Base-by-base conservation (phyloP, 179 eudicot genomes). In the Camellia oleifera region DNA sequence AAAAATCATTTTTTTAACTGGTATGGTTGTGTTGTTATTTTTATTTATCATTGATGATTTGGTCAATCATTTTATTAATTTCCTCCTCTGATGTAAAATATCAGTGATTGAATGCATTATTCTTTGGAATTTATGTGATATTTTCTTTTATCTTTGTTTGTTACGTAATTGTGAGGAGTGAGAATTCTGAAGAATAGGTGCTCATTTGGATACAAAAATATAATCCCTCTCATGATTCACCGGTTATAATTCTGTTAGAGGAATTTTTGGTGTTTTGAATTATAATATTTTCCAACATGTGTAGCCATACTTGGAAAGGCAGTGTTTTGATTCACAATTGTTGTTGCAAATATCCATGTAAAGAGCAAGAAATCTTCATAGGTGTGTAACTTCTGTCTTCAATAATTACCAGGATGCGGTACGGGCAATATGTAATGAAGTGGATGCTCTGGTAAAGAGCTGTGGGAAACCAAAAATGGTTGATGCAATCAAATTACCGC, bases 381-480 rank as follows among this genome's bases (percentile, higher is more conserved):
- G 61, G 62, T 77, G 11, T 74, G 68, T 80, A 15, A 73, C 77
- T 12, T 42, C 40, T 71, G 26, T 69, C 76, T 74, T 66, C 18
- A 61, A 58, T 74, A 80, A 72, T 81, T 77, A 77, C 74, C 91
- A 97, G 99, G 88, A 86, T 82, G 98, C 98, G 81, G 97, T 97
- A 73, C 83, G 85, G 68, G 90, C 86, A 72, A 94, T 97, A 77
- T 97, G 99, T 88, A 87, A 77, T 58, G 99, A 93, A 85, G 89
- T 97, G 78, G 91, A 95, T 81, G 86, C 91, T 79, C 83, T 97
- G 79, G 98, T 87, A 77, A 83, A 87, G 86, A 91, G 83, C 89
- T 93, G 97, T 75, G 99, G 99, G 81, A 97, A 95, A 80, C 93
- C 90, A 73, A 97, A 97, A 92, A 90, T 97, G 99, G 80, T 91